Evolutionary conservation across 306 rosid genomes (phyloP), one percentile per base, ranked within the genome.

Genomic region (Vachellia collinsii): DNA sequence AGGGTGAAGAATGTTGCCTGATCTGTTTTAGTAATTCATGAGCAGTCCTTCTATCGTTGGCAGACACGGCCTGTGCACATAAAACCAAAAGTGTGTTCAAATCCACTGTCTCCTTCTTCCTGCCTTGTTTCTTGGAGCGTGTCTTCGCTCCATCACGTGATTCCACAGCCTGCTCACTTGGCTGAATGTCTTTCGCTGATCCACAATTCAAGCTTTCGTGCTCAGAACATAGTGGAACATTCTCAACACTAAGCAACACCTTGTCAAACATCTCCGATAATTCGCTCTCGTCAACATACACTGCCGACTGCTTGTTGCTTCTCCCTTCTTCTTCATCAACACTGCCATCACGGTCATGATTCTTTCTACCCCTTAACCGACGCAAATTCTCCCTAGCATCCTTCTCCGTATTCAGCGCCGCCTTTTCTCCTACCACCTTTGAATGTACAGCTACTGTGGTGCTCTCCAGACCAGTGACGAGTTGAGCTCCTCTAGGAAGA

Each of bases 51-150:
- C 69, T 51, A 72, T 94, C 95, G 85, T 79, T 74, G 48, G 86
- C 37, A 66, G 98, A 89, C 37, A 87, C 88, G 48, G 95, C 91
- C 66, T 90, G 95, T 29, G 98, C 94, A 84, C 94, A 94, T 44
- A 82, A 75, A 44, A 87, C 74, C 81, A 92, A 74, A 11, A 92
- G 89, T 37, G 88, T 81, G 79, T 89, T 86, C 87, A 94, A 80
- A 84, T 92, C 98, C 58, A 90, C 87, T 4, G 88, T 65, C 68
- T 88, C 91, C 72, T 79, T 90, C 80, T 79, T 89, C 65, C 48
- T 85, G 58, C 83, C 86, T 36, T 81, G 88, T 73, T 70, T 86
- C 89, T 85, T 89, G 19, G 85, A 71, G 10, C 81, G 83, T 76
- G 70, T 19, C 88, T 82, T 89, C 50, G 86, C 87, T 38, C 86